Evolutionary conservation across 768 basidiomycete genomes (phyloP).

Genomic region (Suillus hirtellus): DNA sequence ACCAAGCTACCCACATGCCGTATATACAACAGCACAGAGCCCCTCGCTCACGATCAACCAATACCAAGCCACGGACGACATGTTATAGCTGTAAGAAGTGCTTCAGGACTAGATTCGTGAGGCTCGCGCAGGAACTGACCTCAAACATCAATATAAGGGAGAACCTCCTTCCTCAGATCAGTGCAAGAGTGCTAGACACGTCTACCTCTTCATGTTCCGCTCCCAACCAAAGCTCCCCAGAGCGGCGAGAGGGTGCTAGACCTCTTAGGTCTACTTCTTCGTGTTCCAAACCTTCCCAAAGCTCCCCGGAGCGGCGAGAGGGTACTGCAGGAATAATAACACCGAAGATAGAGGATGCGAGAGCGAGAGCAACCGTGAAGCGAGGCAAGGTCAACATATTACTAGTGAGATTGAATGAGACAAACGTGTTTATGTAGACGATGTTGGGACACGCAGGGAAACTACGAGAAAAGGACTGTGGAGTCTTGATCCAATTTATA

Average conservation of each 20-base stretch:
- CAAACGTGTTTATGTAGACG: not conserved
- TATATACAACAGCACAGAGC: not conserved
- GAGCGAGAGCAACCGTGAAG: not conserved
- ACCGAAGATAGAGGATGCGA: not conserved
- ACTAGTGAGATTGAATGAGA: not conserved
- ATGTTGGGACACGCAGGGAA: not conserved
- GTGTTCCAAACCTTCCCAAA: not conserved
- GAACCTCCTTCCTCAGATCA: not conserved
- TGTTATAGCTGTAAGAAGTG: not conserved
- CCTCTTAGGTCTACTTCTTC: not conserved
- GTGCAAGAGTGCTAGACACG: not conserved
- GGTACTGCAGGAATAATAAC: not conserved
- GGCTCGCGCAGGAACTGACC: not conserved
- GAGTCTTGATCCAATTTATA: not conserved
- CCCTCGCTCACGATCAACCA: not conserved
- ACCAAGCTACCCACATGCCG: not conserved
- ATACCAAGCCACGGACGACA: not conserved
- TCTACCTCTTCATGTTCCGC: not conserved
- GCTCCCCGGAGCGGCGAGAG: not conserved
- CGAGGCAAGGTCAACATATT: constrained; percentile 1
- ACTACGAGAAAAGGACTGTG: not conserved
- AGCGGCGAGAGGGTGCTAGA: not conserved
- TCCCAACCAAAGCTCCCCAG: not conserved
- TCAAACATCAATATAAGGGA: not conserved
- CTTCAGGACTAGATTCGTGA: constrained; percentile 1